phyloP scores from a whole-genome alignment of 176 grass and related monocot species.

The Raddia guianensis region DNA sequence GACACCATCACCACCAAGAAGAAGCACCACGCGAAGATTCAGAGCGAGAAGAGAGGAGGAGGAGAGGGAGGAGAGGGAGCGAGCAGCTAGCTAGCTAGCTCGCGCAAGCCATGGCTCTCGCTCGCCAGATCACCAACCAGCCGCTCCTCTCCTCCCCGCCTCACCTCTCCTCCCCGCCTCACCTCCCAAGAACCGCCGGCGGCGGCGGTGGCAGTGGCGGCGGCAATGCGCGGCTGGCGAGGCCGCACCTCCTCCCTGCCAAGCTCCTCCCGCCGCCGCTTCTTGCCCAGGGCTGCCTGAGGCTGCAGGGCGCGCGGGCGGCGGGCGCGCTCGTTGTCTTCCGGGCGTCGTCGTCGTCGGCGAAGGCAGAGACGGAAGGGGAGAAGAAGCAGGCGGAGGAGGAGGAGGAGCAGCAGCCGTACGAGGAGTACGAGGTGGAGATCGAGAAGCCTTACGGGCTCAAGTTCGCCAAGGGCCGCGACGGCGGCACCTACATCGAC shows the following conservation, averaged over 20 bases:
- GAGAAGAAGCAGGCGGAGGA: conserved; percentile 27
- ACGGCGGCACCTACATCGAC: conserved; percentile 88
- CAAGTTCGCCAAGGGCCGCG: conserved; percentile 81
- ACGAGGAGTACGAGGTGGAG: conserved; percentile 83
- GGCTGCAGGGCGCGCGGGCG: background rate
- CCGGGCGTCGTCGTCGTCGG: conserved; percentile 52
- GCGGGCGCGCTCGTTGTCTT: conserved; percentile 15
- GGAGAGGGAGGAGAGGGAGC: background rate
- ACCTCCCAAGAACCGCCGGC: conserved; percentile 30
- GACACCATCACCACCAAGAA: conserved; percentile 30
- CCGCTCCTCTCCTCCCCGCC: conserved; percentile 53
- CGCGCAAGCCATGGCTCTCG: conserved; percentile 39
- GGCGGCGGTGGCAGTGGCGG: background rate
- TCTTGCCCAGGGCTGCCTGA: conserved; percentile 36
- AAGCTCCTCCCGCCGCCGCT: background rate
- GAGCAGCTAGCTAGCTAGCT: conserved; percentile 9
- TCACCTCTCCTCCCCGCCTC: conserved; percentile 49
- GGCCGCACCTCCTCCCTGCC: background rate
- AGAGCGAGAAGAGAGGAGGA: background rate
- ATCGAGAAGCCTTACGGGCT: conserved; percentile 89
- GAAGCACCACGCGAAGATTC: background rate
- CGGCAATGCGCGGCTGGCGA: conserved; percentile 18
- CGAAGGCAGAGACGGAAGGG: conserved; percentile 49
- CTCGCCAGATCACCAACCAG: conserved; percentile 49
- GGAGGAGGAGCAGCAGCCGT: conserved; percentile 39